phyloP scores from a whole-genome alignment of 768 basidiomycete genomes.

The Termitomyces sp. region DNA sequence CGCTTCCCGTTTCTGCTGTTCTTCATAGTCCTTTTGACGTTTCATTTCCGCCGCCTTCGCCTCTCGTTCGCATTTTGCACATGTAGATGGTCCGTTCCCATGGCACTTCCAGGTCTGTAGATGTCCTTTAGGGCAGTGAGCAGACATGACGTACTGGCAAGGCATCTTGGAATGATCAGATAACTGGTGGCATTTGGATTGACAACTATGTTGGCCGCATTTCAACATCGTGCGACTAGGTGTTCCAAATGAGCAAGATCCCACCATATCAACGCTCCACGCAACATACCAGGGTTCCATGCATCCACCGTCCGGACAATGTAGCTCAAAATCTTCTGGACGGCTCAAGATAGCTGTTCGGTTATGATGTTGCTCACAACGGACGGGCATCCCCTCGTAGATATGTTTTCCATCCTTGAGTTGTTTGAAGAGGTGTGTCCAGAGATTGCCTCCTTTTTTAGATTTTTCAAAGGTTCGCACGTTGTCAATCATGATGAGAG shows the following conservation, averaged over 20 bases:
- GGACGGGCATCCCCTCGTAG: slow-evolving; percentile 2
- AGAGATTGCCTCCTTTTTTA: not conserved
- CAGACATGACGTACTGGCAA: not conserved
- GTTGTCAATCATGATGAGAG: slow-evolving; percentile 65
- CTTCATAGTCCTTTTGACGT: not conserved
- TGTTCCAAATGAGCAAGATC: not conserved
- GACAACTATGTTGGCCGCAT: not conserved
- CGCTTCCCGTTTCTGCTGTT: not conserved
- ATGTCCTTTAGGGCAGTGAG: not conserved
- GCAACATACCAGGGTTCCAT: not conserved
- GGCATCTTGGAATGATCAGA: not conserved
- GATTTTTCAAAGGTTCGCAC: slow-evolving; percentile 33
- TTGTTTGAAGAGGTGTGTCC: not conserved
- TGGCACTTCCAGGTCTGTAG: not conserved
- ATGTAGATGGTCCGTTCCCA: not conserved
- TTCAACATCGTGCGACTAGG: not conserved
- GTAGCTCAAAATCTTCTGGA: not conserved
- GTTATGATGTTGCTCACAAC: not conserved
- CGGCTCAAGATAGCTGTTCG: not conserved
- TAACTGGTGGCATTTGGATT: not conserved
- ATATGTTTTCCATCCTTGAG: not conserved
- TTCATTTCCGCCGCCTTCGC: not conserved
- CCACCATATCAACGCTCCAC: not conserved
- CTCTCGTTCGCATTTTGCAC: not conserved
- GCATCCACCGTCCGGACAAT: slow-evolving; percentile 5